Base-by-base conservation (phyloP, 2,329 filamentous ascomycete genomes). In the Nannizziopsis arthrosporioides region DNA sequence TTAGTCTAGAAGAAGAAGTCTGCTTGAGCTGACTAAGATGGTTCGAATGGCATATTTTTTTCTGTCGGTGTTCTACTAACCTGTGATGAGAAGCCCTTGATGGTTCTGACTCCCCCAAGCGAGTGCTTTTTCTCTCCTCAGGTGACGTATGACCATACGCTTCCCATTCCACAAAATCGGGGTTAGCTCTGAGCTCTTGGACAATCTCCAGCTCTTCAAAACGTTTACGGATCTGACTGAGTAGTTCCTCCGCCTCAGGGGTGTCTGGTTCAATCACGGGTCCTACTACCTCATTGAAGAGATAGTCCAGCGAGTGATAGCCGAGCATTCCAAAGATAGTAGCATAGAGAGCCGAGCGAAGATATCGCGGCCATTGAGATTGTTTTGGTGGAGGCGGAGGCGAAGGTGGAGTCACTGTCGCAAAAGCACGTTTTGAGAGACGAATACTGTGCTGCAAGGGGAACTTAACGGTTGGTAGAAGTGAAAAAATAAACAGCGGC, bases 61-160 rank as follows among this genome's bases (percentile, higher is more conserved):
- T 7, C 38, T 30, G 27, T 44, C 49, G 51, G 39, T 38, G 14
- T 10, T n/a, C 58, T 1, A 55, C 64, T 35, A 51, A 68, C 66
- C 63, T 70, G 69, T 41, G 68, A 52, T 18, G 61, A 63, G 37
- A 70, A 47, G 12, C 65, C 67, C 46, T 64, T 59, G 50, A 62
- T 66, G 15, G 69, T 69, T 42, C 58, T 57, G 47, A 72, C 51
- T 9, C 64, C 58, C 3, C 68, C 68, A 42, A 62, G 64, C 4
- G 67, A 68, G 44, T 71, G 54, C 40, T 63, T 57, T 17, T 54
- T 57, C 27, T 50, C n/a, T 63, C 59, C 18, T 64, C 60, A 5
- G 61, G 59, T n/a, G 59, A 55, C 44, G 64, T 61, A 44, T 61
- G 61, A 15, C 59, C 58, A 50, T 68, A 68, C 19, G 64, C 64